Conservation (phyloP, 495 filamentous ascomycete genomes). For the Aspergillus steynii region DNA sequence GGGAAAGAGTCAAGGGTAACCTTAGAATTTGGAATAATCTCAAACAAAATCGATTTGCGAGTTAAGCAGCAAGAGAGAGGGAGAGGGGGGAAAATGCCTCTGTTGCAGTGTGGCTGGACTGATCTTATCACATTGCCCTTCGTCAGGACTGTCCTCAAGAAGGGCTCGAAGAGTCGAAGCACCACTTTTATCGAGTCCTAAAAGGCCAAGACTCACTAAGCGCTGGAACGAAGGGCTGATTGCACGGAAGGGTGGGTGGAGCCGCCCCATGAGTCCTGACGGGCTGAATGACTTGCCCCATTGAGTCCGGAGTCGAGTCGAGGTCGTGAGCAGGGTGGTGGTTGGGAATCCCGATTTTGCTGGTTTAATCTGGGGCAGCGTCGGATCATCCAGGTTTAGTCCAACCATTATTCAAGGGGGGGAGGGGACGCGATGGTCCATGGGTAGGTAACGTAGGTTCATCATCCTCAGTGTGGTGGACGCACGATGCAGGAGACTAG, state of each 20-base stretch:
- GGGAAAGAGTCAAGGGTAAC: neutral
- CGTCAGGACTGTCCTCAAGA: slow-evolving; percentile 2
- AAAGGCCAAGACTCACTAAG: slow-evolving; percentile 23
- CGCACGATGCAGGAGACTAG: slow-evolving; percentile 18
- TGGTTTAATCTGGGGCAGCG: neutral
- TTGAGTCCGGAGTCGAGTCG: slow-evolving; percentile 4
- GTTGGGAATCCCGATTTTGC: neutral
- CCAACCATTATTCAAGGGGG: neutral
- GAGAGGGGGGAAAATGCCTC: slow-evolving; percentile 3
- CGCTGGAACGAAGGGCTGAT: slow-evolving; percentile 15
- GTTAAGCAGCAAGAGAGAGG: neutral
- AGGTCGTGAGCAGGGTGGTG: neutral
- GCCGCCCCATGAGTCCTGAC: slow-evolving; percentile 17
- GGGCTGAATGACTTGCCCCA: slow-evolving; percentile 7
- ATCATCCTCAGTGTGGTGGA: neutral
- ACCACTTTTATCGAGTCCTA: slow-evolving; percentile 16
- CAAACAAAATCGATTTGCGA: neutral
- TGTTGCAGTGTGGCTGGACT: slow-evolving; percentile 16
- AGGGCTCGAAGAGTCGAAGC: slow-evolving; percentile 10
- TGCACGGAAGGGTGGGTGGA: slow-evolving; percentile 20
- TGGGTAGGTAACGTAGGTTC: neutral
- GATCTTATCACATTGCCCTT: slow-evolving; percentile 17
- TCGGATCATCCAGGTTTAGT: neutral
- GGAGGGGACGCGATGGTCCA: slow-evolving; percentile 6
- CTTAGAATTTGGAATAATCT: neutral